Base-by-base conservation (phyloP, 2,329 filamentous ascomycete species). In the Cercospora sp. region DNA sequence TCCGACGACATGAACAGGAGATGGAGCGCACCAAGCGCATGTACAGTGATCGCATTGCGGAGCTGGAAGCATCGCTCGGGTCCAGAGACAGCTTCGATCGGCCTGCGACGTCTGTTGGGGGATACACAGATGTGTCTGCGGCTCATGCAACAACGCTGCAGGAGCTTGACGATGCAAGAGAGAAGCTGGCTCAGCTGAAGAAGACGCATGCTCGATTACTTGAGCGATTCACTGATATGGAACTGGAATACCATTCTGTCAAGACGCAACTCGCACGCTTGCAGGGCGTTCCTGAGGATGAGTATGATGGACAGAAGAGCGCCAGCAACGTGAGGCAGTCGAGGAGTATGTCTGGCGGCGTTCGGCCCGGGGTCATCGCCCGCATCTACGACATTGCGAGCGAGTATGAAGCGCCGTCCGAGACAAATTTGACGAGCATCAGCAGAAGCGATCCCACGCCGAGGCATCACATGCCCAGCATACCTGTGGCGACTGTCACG, bases 1-100 rank as follows among this genome's bases (percentile, higher is more conserved):
- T 93, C 8, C 78, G 80, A 61, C 81, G 83, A 67, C 80, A 82
- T 13, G 84, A 88, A 51, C 76, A 80, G 20, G 85, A 88, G 67
- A 79, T 82, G 4, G 81, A 85, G 60, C 79, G 80, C n/a, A 77
- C 79, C 13, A 80, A 81, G 64, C 81, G 79, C 65, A 80, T 80
- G 10, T 86, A 84, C 70, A 81, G 85, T 58, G 79, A 80, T 23
- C 82, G 83, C 65, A 80, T 86, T 28, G 77, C 80, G 30, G 81
- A 84, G 65, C 75, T 86, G 2, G 82, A 85, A 70, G 72, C 73
- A 5, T 70, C 78, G 36, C 69, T 72, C 18, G 69, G 65, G 18
- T 31, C 66, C 30, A 51, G 42, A 10, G 18, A 63, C 8, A 62
- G 67, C 18, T 57, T 67, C n/a, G 66, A 71, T 16, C 67, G 69